Percentiles rank a stretch among this genome's conserved stretches.
Evolutionary conservation across 2,329 filamentous ascomycete species (phyloP).

Genomic region (Talaromyces sp.): DNA sequence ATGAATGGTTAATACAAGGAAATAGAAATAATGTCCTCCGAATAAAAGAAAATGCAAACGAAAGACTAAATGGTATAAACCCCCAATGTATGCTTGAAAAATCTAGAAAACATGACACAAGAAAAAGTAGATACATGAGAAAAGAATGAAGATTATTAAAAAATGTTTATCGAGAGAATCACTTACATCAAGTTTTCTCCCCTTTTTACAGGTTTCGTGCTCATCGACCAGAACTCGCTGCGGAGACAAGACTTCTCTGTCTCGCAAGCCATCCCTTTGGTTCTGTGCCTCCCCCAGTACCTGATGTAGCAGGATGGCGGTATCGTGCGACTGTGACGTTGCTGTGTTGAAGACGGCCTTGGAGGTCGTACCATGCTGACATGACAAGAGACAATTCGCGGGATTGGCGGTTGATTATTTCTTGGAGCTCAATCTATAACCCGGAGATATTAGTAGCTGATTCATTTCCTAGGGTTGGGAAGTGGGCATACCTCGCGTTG

Average conservation of each 20-base stretch:
- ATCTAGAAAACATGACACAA: not conserved
- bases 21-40: not conserved
- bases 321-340: constrained; percentile 41
- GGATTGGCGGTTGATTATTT: constrained; percentile 39
- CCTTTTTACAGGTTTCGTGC: not conserved
- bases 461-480: not conserved
- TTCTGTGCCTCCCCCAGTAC: constrained; percentile 30
- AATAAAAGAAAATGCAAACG: not conserved
- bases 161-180: not conserved
- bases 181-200: not conserved
- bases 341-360: constrained; percentile 44
- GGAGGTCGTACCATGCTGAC: constrained; percentile 48
- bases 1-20: not conserved
- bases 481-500: constrained; percentile 37
- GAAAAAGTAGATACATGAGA: not conserved
- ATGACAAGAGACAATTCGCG: constrained; percentile 46
- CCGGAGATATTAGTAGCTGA: not conserved
- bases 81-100: constrained; percentile 3
- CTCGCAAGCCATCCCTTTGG: constrained; percentile 45
- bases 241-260: constrained; percentile 43
- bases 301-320: constrained; percentile 28
- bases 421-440: constrained; percentile 38
- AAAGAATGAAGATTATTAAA: not conserved
- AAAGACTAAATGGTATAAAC: constrained; percentile 11
- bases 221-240: constrained; percentile 19